phyloP scores from a whole-genome alignment of 805 yeast species.

The Hanseniaspora singularis region DNA sequence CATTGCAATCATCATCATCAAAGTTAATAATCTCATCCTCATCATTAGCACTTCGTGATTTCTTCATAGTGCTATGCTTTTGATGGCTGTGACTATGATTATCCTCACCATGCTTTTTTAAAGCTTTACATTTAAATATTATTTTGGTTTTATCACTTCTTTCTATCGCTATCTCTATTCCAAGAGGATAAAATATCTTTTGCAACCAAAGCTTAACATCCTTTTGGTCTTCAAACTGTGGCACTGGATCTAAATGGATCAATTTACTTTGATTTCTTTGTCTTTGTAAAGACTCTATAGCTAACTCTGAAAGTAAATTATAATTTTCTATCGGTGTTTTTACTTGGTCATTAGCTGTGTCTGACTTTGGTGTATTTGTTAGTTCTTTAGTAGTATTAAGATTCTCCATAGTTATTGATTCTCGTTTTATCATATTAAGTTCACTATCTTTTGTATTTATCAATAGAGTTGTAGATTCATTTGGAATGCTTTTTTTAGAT shows the following conservation, averaged over 20 bases:
- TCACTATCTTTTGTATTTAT: not conserved
- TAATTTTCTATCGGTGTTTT: slow-evolving; percentile 10
- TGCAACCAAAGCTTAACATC: slow-evolving; percentile 55
- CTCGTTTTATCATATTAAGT: too few species aligned
- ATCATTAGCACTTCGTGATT: not conserved
- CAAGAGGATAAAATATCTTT: slow-evolving; percentile 35
- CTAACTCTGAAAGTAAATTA: slow-evolving; percentile 19
- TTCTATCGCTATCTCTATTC: slow-evolving; percentile 48
- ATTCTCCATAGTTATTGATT: not conserved
- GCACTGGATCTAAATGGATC: slow-evolving; percentile 31
- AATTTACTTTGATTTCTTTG: slow-evolving; percentile 27
- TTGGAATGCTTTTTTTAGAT: not conserved
- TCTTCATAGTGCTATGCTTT: slow-evolving; percentile 7
- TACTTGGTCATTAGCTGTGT: slow-evolving; percentile 11
- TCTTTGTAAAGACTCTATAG: slow-evolving; percentile 18
- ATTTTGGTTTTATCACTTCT: slow-evolving; percentile 50
- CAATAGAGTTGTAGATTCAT: not conserved
- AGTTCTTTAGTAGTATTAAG: not conserved
- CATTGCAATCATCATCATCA: too few species aligned
- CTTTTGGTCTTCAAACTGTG: slow-evolving; percentile 33
- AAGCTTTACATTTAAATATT: slow-evolving; percentile 48
- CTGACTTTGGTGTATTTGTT: slow-evolving; percentile 8
- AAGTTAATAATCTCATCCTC: too few species aligned
- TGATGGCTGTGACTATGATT: too few species aligned
- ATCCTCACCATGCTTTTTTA: slow-evolving; percentile 19